Conservation (phyloP, 164 flowering plant genomes). For the Vitis amurensis region DNA sequence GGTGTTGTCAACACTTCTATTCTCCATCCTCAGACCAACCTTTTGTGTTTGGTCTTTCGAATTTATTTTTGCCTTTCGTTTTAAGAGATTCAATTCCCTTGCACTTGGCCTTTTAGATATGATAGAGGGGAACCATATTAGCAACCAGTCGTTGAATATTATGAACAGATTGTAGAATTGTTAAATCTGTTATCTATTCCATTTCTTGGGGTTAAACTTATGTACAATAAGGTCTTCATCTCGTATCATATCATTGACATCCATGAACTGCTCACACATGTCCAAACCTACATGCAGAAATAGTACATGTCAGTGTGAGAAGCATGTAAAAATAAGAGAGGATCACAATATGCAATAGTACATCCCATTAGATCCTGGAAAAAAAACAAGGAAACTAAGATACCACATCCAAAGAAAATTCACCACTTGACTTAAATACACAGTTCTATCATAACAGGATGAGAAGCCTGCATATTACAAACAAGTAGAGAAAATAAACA, state of each 20-base stretch:
- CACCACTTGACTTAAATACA: too few relatives aligned
- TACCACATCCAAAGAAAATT: too few relatives aligned
- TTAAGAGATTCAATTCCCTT: conserved; percentile 81
- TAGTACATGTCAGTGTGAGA: conserved; percentile 5
- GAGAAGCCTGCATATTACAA: too few relatives aligned
- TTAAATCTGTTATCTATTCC: conserved; percentile 48
- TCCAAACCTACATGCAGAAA: conserved; percentile 66
- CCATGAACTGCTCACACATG: conserved; percentile 96
- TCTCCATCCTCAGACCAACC: conserved; percentile 77
- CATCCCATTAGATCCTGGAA: too few relatives aligned
- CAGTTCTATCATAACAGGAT: too few relatives aligned
- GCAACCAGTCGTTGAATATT: conserved; percentile 65
- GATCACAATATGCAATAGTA: neutral
- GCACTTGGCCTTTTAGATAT: conserved; percentile 85
- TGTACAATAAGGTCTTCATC: conserved; percentile 89
- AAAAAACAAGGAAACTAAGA: too few relatives aligned
- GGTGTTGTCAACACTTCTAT: conserved; percentile 38
- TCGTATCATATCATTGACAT: conserved; percentile 90
- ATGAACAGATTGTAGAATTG: conserved; percentile 41
- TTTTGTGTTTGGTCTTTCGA: conserved; percentile 73
- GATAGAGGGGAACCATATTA: conserved; percentile 63
- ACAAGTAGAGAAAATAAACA: too few relatives aligned
- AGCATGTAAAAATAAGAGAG: neutral
- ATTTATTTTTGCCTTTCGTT: conserved; percentile 87
- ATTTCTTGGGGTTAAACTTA: conserved; percentile 47